These are phyloP conservation scores for Barnettozyma salicaria DNA, from an alignment of 805 yeast genomes.

Conservation along the genomic window DNA sequence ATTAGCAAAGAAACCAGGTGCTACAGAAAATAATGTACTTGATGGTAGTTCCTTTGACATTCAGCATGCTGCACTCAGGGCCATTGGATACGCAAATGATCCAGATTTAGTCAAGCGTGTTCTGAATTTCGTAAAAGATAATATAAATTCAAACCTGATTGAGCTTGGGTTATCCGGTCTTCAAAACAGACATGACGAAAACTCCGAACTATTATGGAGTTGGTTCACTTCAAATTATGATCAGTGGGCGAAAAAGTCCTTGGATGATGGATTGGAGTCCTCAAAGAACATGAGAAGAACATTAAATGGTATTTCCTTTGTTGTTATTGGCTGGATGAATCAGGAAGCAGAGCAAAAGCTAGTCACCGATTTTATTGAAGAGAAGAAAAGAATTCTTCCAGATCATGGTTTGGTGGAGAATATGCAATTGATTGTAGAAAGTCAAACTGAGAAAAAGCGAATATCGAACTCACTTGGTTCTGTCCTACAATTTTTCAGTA, in stretches of 20 bases:
- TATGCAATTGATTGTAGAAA: constrained; percentile 8
- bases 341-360: constrained; percentile 23
- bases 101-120: constrained; percentile 45
- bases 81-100: constrained; percentile 45
- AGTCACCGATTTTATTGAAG: constrained; percentile 29
- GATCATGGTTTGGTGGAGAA: constrained; percentile 32
- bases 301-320: constrained; percentile 32
- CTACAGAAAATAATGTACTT: constrained; percentile 32
- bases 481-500: no score
- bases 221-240: constrained; percentile 54
- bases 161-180: constrained; percentile 56
- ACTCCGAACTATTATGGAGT: constrained; percentile 38
- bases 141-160: constrained; percentile 47
- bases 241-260: constrained; percentile 44
- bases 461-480: constrained; percentile 12
- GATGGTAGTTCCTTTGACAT: constrained; percentile 31
- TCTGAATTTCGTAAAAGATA: constrained; percentile 50
- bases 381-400: constrained; percentile 31
- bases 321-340: constrained; percentile 33
- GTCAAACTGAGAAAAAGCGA: constrained; percentile 14
- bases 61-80: constrained; percentile 50
- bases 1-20: constrained; percentile 44
- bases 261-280: constrained; percentile 40
- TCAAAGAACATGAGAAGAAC: constrained; percentile 42
- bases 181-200: constrained; percentile 32